Base-by-base conservation (phyloP, 495 filamentous ascomycete genomes). In the Penicillium crystallinum region DNA sequence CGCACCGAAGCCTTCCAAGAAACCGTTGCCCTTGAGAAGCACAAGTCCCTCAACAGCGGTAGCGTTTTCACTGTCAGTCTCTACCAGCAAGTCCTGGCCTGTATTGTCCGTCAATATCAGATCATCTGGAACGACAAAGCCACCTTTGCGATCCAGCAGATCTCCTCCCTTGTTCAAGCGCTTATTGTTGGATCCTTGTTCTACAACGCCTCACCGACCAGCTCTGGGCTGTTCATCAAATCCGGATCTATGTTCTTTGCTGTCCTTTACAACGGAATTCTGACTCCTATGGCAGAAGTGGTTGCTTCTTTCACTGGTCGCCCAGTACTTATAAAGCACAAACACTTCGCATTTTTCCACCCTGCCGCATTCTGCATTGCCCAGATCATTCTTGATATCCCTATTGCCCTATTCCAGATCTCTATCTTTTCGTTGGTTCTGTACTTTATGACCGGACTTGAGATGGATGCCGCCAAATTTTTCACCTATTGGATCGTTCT, bases 281-380 rank as follows among this genome's bases (percentile, higher is more conserved):
- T 90, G 40, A 68, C 87, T 8, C 81, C 86, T n/a, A 70, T 90
- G 34, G 73, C 83, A 2, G 87, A 90, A 58, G 73, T 89, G 19
- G 85, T 80, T 22, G 74, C 82, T 33, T 82, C 85, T 0, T 88
- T 89, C 59, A 68, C 74, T 12, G 77, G 79, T 0, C 78, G 85
- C 17, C 85, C 82, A 1, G 81, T 91, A 31, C 65, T 90, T 12
- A 75, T 83, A 48, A 88, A 89, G 52, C 88, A 91, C 66, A 83
- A 84, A 57, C 71, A 73, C 17, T 89, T 88, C 63, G 82, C 82
- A 19, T 81, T 89, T 55, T 86, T 85, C 63, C 78, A 85, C 39
- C 82, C 84, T 0, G 73, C 74, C 23, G 73, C 81, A 6, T 81
- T 85, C 51, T 76, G 77, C 0, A 48, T 81, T 1, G 81, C 80